Base-by-base conservation (phyloP, 257 asterid species). In the Striga asiatica region DNA sequence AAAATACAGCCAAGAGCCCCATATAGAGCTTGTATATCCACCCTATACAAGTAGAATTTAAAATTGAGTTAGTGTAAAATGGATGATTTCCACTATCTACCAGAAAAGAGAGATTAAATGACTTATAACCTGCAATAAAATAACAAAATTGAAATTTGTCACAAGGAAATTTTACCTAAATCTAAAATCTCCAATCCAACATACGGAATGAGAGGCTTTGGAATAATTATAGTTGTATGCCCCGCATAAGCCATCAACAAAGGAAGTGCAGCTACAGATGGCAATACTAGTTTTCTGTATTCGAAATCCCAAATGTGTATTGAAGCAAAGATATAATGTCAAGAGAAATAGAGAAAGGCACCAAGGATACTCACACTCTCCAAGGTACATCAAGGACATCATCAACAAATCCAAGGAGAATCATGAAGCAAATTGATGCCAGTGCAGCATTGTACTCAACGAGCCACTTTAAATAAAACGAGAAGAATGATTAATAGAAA, bases 341-440 rank as follows among this genome's bases (percentile, higher is more conserved):
- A 10, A 16, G 54, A 60, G 2, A 24, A 50, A 43, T 34, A 27
- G 17, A 45, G 54, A 56, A 65, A 48, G 9, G 21, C 53, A 48
- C 39, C 21, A 31, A 14, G 31, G 41, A 67, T 23, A 63, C 89
- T 78, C 75, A 83, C 94, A 83, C 94, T 76, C 97, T 84, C 98
- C 98, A 92, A 56, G 98, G 98, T 53, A 88, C 77, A 60, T 87
- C 98, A 62, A 91, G 98, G 67, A 91, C 98, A 22, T 91, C 98
- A 71, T 92, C 98, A 18, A 92, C 81, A 67, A 92, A 92, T 35
- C 98, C 98, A 51, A 92, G 97, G 56, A 92, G 77, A 50, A 82
- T 77, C 95, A 92, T 92, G 81, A 92, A 92, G 82, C 96, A 81
- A 57, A 92, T 66, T 10, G 97, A 87, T 66, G 97, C 93, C 48